These are phyloP conservation scores for Tylopilus vinaceipallidus DNA, from an alignment of 768 basidiomycete species.

Conservation along the genomic window DNA sequence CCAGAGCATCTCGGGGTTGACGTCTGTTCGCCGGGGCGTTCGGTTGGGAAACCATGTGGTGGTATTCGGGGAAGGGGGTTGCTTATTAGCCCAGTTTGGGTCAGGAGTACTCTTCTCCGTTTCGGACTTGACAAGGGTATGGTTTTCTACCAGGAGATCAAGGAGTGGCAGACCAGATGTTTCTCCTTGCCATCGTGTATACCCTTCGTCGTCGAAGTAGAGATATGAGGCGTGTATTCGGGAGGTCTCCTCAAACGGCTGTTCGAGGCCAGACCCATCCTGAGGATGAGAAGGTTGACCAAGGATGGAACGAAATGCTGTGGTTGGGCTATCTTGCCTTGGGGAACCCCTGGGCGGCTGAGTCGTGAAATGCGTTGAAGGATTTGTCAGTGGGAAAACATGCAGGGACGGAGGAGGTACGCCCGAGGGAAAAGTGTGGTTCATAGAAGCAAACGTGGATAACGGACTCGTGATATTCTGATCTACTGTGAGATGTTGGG, in stretches of 20 bases:
- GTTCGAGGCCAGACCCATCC: slow-evolving; percentile 34
- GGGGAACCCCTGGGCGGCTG: slow-evolving; percentile 42
- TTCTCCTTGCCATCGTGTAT: slow-evolving; percentile 89
- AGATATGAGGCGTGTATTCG: slow-evolving; percentile 77
- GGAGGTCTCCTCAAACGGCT: slow-evolving; percentile 54
- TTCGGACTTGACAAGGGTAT: slow-evolving; percentile 41
- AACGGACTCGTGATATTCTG: slow-evolving; percentile 33
- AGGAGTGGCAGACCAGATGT: slow-evolving; percentile 89
- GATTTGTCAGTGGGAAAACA: slow-evolving; percentile 76
- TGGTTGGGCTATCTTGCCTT: slow-evolving; percentile 44
- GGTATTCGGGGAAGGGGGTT: slow-evolving; percentile 34
- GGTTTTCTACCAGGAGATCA: slow-evolving; percentile 76
- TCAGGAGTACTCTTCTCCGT: slow-evolving; percentile 26
- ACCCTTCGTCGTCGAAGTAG: slow-evolving; percentile 85
- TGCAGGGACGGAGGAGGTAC: slow-evolving; percentile 79
- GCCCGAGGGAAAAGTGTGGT: slow-evolving; percentile 47
- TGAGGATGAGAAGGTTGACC: slow-evolving; percentile 32
- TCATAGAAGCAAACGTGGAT: slow-evolving; percentile 39
- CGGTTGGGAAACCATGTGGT: slow-evolving; percentile 84
- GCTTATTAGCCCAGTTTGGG: slow-evolving; percentile 30
- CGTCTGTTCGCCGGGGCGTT: slow-evolving; percentile 66
- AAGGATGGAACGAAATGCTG: slow-evolving; percentile 41
- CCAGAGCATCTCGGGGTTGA: slow-evolving; percentile 88
- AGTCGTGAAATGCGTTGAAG: slow-evolving; percentile 71
- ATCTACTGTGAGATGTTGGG: slow-evolving; percentile 34